Base-by-base conservation (phyloP, 371 early-diverging fungal genomes). In the Rhizopus arrhizus region DNA sequence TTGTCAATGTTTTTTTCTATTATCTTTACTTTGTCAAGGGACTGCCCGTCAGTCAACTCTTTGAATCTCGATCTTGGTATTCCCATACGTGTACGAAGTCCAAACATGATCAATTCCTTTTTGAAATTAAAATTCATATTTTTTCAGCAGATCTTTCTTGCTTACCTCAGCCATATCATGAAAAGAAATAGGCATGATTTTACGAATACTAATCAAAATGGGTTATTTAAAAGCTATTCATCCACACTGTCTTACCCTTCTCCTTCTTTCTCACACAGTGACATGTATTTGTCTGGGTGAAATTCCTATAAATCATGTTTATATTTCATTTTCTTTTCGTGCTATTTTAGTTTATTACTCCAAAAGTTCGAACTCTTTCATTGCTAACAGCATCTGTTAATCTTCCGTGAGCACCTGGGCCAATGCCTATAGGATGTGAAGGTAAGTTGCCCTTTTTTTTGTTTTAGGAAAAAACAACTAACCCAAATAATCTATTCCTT, bases 341-440 rank as follows among this genome's bases (percentile, higher is more conserved):
- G n/a, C 15, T 13, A 12, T 13, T 45, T 45, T 45, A 4, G 40
- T 32, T 1, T 52, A 12, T n/a, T 41, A 88, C 86, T 16, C 87
- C 85, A 67, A 83, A 86, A 0, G 91, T 86, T 22, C 90, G 69
- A 29, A 68, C 50, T 1, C 84, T 68, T 41, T 61, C 51, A 4
- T 74, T 59, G n/a, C 57, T 70, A 1, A 49, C 56, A 10, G 64
- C 63, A 16, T 80, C 75, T 4, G 72, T 75, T 46, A 89, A 51
- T 12, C 93, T 78, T 3, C 94, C 93, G 65, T 94, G 95, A 3
- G 95, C 91, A 10, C 94, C 94, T 2, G 94, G 94, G 0, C 94
- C 95, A 35, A 94, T 79, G 0, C 85, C 86, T 85, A 56, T 43
- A 54, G 29, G 31, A 38, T 15, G 47, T n/a, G 9, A 34, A 33